Evolutionary conservation across 768 basidiomycete genomes (phyloP), one percentile per base, ranked within the genome.

Genomic region (Brasilioporus rufonigricans): DNA sequence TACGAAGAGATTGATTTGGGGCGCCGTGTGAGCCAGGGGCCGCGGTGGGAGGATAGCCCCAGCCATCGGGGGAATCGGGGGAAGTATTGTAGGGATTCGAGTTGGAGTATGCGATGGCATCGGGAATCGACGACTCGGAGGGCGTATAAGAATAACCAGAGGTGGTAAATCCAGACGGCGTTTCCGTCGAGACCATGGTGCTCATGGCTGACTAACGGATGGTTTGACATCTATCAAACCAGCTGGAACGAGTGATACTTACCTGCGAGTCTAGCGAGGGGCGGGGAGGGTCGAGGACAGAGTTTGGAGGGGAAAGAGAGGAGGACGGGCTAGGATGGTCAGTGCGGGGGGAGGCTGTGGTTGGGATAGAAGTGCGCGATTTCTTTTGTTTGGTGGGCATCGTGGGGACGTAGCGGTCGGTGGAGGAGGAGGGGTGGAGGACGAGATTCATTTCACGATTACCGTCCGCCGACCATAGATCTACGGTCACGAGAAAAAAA

Each of bases 401-500:
- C 1, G 70, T 65, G 2, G 87, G 79, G n/a, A 82, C 77, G 69
- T 85, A 88, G 48, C 89, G 83, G 65, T 91, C 89, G 0, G 65
- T 51, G 32, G 83, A 76, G 5, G 91, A 84, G 1, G 88, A 88
- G 0, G 93, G 91, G 65, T 93, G 92, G 21, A 91, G 77, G 40
- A 97, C 91, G 16, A 96, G 82, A 69, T 96, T 96, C 76, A 88
- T 87, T 66, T 96, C 91, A 29, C 85, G 80, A 59, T 79, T 84
- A 14, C 84, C 88, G 61, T 94, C 92, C 41, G 78, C 79, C 0
- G 91, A 91, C 90, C 93, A 96, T 3, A 98, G 74, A 73, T 97
- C 94, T n/a, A 92, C 92, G 18, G 91, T 90, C 26, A 93, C 87
- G 40, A 97, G 72, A 68, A 98, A 91, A 73, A 93, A 95, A 1